Base-by-base conservation (phyloP, 2,329 filamentous ascomycete genomes). In the Pseudogymnoascus sp. region DNA sequence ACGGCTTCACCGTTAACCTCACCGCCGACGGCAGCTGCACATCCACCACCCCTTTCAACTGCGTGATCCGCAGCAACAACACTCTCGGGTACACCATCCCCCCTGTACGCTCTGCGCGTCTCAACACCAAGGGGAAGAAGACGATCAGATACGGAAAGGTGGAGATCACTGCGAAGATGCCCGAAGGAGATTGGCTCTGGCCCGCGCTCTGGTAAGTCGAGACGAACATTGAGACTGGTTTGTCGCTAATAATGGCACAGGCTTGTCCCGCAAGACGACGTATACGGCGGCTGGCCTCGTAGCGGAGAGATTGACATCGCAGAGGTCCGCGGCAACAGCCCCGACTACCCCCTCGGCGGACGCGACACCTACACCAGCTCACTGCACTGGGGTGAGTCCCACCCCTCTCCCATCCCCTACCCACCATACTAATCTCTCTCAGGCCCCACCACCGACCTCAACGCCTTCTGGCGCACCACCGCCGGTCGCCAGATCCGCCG, bases 181-280 rank as follows among this genome's bases (percentile, higher is more conserved):
- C 82, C 6, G 71, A 71, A 35, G 82, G 82, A 4, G 80, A 83
- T 69, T 84, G 82, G 82, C 70, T 84, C 23, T 83, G 81, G 82
- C 81, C 78, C 31, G 75, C 75, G 1, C 78, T 79, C 42, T 69
- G 68, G 69, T 62, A 63, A 31, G 47, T 60, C 36, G 2, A 64
- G 60, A 10, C 53, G 47, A n/a, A 64, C 60, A n/a, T 23, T 28
- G 15, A n/a, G 23, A n/a, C 8, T 28, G 7, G 13, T 5, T n/a
- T n/a, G 1, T 9, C 1, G 3, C 26, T 60, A 60, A 63, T 28
- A 60, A 13, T 9, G 40, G 23, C n/a, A 62, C 59, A 70, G 76
- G 79, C 81, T 83, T 78, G 79, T 82, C 77, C 81, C 81, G 4
- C 74, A 77, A 66, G 71, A 78, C 44, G 73, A 72, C 13, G 74